Evolutionary conservation across 305 asterid genomes (phyloP).

Genomic region (Caryopteris hybrid): DNA sequence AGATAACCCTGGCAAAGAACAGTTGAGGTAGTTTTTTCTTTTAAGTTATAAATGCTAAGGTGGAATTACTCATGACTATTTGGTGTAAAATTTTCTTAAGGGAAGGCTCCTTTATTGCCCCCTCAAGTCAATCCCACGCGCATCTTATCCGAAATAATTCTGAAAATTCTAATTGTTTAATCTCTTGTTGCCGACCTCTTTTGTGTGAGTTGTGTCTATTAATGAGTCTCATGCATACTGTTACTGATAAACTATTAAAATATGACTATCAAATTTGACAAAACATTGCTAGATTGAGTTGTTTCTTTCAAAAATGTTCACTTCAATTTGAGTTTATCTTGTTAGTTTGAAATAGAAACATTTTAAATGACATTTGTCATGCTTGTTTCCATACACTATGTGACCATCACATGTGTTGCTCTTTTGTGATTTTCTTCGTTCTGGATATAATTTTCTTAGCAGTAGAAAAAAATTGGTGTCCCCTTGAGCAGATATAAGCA

Average conservation of each 20-base stretch:
- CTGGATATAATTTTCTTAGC: not conserved
- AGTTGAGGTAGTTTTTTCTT: not conserved
- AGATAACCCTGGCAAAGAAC: too few species aligned
- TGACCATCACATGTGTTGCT: not conserved
- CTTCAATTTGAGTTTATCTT: not conserved
- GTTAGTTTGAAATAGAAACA: not conserved
- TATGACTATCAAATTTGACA: not conserved
- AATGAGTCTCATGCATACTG: not conserved
- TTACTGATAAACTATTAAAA: not conserved
- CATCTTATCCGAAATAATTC: not conserved
- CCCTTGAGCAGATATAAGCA: not conserved
- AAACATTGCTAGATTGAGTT: not conserved
- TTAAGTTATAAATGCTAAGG: not conserved
- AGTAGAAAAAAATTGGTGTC: not conserved
- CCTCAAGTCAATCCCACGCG: not conserved
- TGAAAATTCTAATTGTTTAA: not conserved
- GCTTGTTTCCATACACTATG: not conserved
- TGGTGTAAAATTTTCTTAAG: not conserved
- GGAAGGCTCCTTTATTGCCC: not conserved
- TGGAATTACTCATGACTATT: not conserved
- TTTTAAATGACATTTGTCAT: not conserved
- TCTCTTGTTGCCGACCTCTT: not conserved
- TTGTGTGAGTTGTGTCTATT: not conserved
- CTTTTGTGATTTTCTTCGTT: not conserved
- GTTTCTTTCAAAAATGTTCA: not conserved